Conservation (phyloP, 331 rosid species). For the Pyrus hybrid region DNA sequence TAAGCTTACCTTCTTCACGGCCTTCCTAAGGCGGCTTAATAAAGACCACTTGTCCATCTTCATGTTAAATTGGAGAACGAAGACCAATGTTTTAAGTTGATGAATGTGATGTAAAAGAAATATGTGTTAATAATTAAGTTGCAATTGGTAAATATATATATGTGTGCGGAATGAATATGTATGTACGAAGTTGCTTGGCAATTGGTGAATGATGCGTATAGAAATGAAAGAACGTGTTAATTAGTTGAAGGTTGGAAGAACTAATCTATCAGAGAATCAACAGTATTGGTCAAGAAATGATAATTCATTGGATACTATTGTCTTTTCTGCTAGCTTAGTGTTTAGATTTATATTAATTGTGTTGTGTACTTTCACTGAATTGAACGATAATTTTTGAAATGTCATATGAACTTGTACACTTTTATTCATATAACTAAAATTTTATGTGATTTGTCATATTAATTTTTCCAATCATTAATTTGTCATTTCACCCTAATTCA, state of each 20-base stretch:
- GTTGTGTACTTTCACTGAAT: not conserved
- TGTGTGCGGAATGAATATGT: not conserved
- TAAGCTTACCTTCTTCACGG: slow-evolving; percentile 51
- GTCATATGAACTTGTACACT: too few species aligned
- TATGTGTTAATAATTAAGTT: not conserved
- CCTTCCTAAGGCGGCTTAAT: slow-evolving; percentile 42
- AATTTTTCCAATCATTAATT: too few species aligned
- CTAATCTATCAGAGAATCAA: not conserved
- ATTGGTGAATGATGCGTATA: slow-evolving; percentile 10
- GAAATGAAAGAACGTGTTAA: slow-evolving; percentile 11
- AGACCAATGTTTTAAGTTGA: not conserved
- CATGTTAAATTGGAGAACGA: not conserved
- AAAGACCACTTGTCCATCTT: slow-evolving; percentile 7
- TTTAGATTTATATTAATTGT: not conserved
- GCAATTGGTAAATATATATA: not conserved
- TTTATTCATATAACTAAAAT: too few species aligned
- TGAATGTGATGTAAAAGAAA: not conserved
- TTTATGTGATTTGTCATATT: too few species aligned
- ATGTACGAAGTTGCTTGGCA: not conserved
- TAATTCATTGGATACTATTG: not conserved
- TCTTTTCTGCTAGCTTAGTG: not conserved
- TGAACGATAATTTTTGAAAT: too few species aligned
- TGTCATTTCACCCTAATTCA: too few species aligned
- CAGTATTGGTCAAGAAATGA: not conserved
- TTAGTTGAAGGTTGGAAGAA: not conserved